Conservation (phyloP, 306 rosid genomes). For the Hylodesmum podocarpum region DNA sequence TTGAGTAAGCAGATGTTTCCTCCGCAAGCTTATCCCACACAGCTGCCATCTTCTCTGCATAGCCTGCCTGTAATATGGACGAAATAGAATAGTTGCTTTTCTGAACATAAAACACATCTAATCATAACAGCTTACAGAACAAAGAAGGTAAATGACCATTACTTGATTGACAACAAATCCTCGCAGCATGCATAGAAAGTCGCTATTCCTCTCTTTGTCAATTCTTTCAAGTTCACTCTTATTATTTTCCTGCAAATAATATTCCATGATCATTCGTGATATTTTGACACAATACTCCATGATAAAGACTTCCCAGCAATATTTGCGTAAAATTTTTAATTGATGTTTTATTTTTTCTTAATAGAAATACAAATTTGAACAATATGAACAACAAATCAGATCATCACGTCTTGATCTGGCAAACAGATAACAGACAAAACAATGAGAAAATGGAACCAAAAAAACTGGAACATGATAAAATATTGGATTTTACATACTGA, state of each 20-base stretch:
- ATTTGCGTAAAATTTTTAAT: background rate
- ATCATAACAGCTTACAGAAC: background rate
- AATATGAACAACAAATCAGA: background rate
- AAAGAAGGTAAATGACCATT: background rate
- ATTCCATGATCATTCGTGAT: background rate
- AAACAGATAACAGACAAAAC: background rate
- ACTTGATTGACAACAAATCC: slow-evolving; percentile 51
- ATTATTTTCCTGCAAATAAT: slow-evolving; percentile 40
- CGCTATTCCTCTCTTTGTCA: slow-evolving; percentile 42
- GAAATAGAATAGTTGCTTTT: slow-evolving; percentile 5
- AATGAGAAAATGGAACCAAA: background rate
- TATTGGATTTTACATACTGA: background rate
- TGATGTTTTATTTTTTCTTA: background rate
- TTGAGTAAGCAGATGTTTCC: slow-evolving; percentile 58
- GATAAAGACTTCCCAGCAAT: background rate
- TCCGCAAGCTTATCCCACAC: slow-evolving; percentile 87
- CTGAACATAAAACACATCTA: background rate
- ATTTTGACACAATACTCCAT: slow-evolving; percentile 11
- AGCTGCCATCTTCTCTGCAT: slow-evolving; percentile 80
- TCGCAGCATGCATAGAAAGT: slow-evolving; percentile 45
- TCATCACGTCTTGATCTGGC: background rate
- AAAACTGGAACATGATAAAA: background rate
- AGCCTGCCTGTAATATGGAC: slow-evolving; percentile 59
- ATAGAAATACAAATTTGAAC: slow-evolving; percentile 11
- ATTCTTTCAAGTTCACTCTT: slow-evolving; percentile 47